phyloP scores from a whole-genome alignment of 805 yeast species.

The Candida rishiriensis region DNA sequence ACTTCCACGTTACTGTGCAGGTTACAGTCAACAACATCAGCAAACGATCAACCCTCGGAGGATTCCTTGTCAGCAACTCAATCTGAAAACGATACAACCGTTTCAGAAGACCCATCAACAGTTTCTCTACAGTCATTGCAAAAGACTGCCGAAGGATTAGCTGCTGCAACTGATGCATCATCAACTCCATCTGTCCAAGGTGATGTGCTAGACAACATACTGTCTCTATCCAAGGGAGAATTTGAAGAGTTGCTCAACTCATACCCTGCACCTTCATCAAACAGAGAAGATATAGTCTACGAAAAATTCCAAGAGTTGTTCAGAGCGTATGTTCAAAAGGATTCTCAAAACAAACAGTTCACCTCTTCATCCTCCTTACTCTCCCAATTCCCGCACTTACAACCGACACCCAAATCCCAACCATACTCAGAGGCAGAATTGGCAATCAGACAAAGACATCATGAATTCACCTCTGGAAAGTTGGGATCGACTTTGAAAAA shows the following conservation, averaged over 20 bases:
- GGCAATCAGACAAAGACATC: conserved; percentile 66
- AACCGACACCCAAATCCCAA: conserved; percentile 53
- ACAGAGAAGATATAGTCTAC: conserved; percentile 25
- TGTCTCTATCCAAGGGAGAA: conserved; percentile 20
- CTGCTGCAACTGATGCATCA: too few relatives aligned
- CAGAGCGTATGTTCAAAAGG: conserved; percentile 22
- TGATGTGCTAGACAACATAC: conserved; percentile 9
- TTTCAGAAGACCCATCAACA: too few relatives aligned
- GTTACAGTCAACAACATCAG: too few relatives aligned
- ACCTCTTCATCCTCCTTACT: conserved; percentile 23
- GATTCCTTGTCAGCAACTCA: too few relatives aligned
- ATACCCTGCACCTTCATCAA: conserved; percentile 24
- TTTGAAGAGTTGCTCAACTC: conserved; percentile 22
- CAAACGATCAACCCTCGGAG: too few relatives aligned
- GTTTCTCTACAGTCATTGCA: too few relatives aligned
- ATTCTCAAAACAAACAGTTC: conserved; percentile 18
- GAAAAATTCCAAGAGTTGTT: conserved; percentile 25
- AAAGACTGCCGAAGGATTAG: too few relatives aligned
- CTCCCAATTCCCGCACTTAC: conserved; percentile 54
- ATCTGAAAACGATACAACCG: too few relatives aligned
- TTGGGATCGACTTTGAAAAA: conserved; percentile 63
- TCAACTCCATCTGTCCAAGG: neutral
- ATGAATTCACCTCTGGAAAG: conserved; percentile 46
- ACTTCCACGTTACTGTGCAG: too few relatives aligned
- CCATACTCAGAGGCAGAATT: conserved; percentile 78